Conservation (phyloP, 208 protist species). For the Crithidia thermophila region DNA sequence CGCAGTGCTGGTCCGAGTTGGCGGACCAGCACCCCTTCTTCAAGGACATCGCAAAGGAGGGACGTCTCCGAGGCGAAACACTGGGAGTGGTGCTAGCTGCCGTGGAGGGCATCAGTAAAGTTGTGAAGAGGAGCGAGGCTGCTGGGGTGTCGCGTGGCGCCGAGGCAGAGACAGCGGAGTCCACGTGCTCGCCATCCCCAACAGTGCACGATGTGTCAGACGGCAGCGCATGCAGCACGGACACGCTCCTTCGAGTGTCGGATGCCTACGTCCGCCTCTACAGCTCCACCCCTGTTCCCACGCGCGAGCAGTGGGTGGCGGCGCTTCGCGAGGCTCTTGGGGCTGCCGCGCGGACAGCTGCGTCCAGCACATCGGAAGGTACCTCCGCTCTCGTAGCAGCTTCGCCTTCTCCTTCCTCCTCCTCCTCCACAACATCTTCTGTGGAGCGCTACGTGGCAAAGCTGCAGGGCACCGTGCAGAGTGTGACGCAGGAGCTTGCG, state of each 20-base stretch:
- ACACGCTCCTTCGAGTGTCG: constrained; percentile 25
- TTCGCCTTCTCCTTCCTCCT: background rate
- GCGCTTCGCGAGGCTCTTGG: background rate
- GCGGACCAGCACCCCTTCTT: constrained; percentile 59
- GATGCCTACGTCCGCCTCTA: constrained; percentile 50
- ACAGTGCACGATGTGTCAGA: background rate
- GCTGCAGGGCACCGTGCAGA: constrained; percentile 1
- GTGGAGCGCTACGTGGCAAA: constrained; percentile 6
- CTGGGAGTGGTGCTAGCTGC: constrained; percentile 48
- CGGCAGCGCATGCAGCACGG: constrained; percentile 20
- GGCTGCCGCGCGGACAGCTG: background rate
- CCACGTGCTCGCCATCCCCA: background rate
- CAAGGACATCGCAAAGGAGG: constrained; percentile 62
- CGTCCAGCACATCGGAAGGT: no score
- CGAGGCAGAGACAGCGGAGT: background rate
- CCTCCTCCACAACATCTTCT: background rate
- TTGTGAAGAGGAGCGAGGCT: constrained; percentile 11
- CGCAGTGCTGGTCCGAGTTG: constrained; percentile 41
- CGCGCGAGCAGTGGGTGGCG: constrained; percentile 35
- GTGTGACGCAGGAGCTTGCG: background rate
- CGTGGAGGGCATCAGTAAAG: constrained; percentile 40
- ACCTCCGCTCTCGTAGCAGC: background rate
- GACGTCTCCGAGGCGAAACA: constrained; percentile 37
- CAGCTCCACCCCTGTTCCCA: constrained; percentile 52
- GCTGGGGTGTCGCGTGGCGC: background rate